phyloP scores from a whole-genome alignment of 2,329 filamentous ascomycete genomes.

The Paracamarosporium sp. region DNA sequence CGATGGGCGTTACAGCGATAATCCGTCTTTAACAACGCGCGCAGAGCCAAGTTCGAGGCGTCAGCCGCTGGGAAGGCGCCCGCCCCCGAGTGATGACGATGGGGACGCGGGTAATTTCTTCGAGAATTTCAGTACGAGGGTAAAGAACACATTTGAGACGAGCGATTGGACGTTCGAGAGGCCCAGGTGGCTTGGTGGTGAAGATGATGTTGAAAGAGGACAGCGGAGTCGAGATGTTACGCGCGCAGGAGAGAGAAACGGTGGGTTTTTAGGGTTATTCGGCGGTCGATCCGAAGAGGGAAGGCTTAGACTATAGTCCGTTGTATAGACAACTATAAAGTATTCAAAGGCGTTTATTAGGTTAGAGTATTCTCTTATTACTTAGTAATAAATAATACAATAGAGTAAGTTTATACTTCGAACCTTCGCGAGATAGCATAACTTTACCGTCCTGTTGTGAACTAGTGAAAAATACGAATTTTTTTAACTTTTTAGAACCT shows the following conservation, averaged over 20 bases:
- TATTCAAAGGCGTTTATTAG: too few species aligned
- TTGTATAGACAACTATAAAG: too few species aligned
- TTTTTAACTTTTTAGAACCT: too few species aligned
- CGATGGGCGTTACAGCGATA: constrained; percentile 34
- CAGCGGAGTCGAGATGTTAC: constrained; percentile 9
- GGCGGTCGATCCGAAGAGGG: constrained; percentile 43
- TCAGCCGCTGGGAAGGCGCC: constrained; percentile 23
- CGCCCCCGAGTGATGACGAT: constrained; percentile 52
- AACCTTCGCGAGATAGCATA: too few species aligned
- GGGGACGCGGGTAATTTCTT: constrained; percentile 83
- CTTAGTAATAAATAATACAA: too few species aligned
- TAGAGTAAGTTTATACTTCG: too few species aligned
- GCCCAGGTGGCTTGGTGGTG: constrained; percentile 81
- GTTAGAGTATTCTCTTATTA: too few species aligned
- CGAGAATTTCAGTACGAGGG: constrained; percentile 79
- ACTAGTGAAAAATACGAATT: too few species aligned
- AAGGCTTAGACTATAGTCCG: constrained; percentile 35
- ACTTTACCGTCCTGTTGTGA: too few species aligned
- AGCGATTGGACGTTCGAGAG: constrained; percentile 61
- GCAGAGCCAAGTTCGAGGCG: constrained; percentile 17
- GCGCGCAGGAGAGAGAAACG: constrained; percentile 17
- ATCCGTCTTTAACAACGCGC: constrained; percentile 15
- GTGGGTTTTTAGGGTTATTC: constrained; percentile 38
- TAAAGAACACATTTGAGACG: constrained; percentile 91
- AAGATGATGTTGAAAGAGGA: constrained; percentile 36